Conservation (phyloP, 75 land plant genomes). For the Ceratopteris richardii region DNA sequence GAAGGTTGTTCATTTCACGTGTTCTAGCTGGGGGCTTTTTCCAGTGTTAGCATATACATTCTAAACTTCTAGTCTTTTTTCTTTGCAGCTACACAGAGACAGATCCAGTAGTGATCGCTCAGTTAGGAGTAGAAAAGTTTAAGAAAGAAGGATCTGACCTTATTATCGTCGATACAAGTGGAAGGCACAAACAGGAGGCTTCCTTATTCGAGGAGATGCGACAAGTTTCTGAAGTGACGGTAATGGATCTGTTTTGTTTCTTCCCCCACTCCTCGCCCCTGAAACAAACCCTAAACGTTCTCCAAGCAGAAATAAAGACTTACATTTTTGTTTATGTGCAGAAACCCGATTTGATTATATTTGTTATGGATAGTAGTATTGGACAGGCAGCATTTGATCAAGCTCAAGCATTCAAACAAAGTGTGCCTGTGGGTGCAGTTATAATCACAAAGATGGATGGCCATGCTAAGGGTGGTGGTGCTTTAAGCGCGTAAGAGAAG, state of each 20-base stretch:
- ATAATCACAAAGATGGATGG: constrained; percentile 99
- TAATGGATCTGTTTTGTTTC: constrained; percentile 17
- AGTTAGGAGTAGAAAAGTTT: constrained; percentile 86
- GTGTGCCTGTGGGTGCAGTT: constrained; percentile 96
- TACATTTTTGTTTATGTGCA: constrained; percentile 20
- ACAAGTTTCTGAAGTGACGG: constrained; percentile 95
- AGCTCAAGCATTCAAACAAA: constrained; percentile 97
- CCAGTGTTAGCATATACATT: too few relatives aligned
- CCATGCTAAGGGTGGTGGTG: constrained; percentile 99
- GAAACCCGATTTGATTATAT: constrained; percentile 94
- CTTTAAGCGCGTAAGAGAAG: constrained; percentile 99
- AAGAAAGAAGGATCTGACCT: constrained; percentile 92
- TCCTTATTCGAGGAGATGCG: constrained; percentile 99
- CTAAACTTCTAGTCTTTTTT: too few relatives aligned
- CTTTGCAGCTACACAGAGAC: constrained; percentile 94
- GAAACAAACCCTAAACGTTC: too few relatives aligned
- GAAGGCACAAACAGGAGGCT: constrained; percentile 98
- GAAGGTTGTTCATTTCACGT: constrained; percentile 80
- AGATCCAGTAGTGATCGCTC: constrained; percentile 93
- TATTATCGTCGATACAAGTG: constrained; percentile 98
- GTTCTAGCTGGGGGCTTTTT: too few relatives aligned
- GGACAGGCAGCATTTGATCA: constrained; percentile 99
- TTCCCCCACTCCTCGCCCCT: too few relatives aligned
- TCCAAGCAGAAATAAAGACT: background rate
- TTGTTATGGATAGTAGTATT: constrained; percentile 99